Percentiles rank a stretch among this genome's conserved stretches.
phyloP scores from a whole-genome alignment of 805 yeast species.

The Trichomonascus vanleenenianus region DNA sequence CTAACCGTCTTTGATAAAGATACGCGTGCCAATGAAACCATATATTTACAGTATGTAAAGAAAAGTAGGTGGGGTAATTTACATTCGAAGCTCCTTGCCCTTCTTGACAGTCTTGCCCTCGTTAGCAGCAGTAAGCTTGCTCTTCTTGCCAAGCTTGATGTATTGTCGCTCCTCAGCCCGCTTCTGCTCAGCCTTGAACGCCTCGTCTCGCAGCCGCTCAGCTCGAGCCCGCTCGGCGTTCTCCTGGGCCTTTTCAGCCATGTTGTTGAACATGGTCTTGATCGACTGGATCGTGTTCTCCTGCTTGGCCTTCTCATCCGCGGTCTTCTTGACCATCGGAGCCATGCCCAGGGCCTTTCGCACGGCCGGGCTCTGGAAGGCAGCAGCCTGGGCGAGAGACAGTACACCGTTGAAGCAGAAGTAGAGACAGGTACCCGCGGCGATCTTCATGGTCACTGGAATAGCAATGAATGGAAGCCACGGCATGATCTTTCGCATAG shows the following conservation, averaged over 20 bases:
- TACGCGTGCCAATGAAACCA: not conserved
- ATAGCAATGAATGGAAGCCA: constrained; percentile 74
- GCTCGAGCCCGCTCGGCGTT: constrained; percentile 28
- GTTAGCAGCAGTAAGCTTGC: not conserved
- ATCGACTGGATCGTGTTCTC: constrained; percentile 22
- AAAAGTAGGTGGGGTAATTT: not conserved
- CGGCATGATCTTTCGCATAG: constrained; percentile 60
- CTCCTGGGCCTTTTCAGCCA: constrained; percentile 25
- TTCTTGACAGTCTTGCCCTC: not conserved
- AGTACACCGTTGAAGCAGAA: constrained; percentile 74
- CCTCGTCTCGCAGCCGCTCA: constrained; percentile 21
- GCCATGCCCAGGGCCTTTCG: constrained; percentile 54
- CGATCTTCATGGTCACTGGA: constrained; percentile 79
- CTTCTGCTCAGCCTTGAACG: constrained; percentile 18
- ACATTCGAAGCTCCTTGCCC: constrained; percentile 2
- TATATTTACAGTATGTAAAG: not conserved
- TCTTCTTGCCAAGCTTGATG: constrained; percentile 1
- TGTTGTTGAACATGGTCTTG: constrained; percentile 21
- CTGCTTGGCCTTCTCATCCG: constrained; percentile 24
- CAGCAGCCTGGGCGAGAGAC: constrained; percentile 63
- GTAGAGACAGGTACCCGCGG: constrained; percentile 79
- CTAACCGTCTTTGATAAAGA: too few relatives aligned
- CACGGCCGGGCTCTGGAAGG: constrained; percentile 52
- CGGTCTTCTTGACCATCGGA: constrained; percentile 49
- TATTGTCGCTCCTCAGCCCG: constrained; percentile 9